Conservation (phyloP, 2,329 filamentous ascomycete genomes). For the Cladobotryum protrusum region DNA sequence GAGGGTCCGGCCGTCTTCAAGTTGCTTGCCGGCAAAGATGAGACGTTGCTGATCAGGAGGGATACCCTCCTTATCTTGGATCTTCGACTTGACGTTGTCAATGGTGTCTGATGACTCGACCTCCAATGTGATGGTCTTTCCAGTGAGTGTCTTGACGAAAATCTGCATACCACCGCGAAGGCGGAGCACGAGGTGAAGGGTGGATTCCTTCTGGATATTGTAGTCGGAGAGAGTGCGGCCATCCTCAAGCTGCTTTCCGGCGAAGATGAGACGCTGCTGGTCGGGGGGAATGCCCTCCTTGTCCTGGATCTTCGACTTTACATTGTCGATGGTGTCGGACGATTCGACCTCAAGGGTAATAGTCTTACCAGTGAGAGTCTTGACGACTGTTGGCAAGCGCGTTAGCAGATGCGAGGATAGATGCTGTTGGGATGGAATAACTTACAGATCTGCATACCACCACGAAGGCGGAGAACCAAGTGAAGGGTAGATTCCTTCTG, state of each 20-base stretch:
- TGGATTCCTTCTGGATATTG: constrained; percentile 59
- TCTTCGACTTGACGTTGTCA: constrained; percentile 92
- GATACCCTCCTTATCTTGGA: constrained; percentile 89
- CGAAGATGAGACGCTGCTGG: constrained; percentile 93
- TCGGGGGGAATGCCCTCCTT: constrained; percentile 97
- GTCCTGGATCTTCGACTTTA: constrained; percentile 97
- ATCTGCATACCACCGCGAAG: constrained; percentile 63
- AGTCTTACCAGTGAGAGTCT: constrained; percentile 85
- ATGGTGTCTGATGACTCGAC: constrained; percentile 91
- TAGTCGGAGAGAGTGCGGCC: constrained; percentile 56
- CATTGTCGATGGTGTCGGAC: constrained; percentile 84
- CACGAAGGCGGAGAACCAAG: constrained; percentile 65
- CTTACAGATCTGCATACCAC: constrained; percentile 61
- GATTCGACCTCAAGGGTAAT: constrained; percentile 90
- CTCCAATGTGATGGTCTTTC: constrained; percentile 90
- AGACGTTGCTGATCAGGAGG: constrained; percentile 91
- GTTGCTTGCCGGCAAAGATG: constrained; percentile 89
- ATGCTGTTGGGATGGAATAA: constrained; percentile 10
- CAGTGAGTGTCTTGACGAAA: constrained; percentile 79
- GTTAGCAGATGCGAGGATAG: not conserved
- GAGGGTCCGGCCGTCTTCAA: constrained; percentile 86
- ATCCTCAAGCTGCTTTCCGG: constrained; percentile 94
- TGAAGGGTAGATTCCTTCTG: constrained; percentile 65
- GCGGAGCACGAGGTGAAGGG: constrained; percentile 68
- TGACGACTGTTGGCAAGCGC: constrained; percentile 46